Percentiles rank a stretch among this genome's conserved stretches.
Evolutionary conservation across 2,329 filamentous ascomycete genomes (phyloP).

Genomic region (Fusarium citri): DNA sequence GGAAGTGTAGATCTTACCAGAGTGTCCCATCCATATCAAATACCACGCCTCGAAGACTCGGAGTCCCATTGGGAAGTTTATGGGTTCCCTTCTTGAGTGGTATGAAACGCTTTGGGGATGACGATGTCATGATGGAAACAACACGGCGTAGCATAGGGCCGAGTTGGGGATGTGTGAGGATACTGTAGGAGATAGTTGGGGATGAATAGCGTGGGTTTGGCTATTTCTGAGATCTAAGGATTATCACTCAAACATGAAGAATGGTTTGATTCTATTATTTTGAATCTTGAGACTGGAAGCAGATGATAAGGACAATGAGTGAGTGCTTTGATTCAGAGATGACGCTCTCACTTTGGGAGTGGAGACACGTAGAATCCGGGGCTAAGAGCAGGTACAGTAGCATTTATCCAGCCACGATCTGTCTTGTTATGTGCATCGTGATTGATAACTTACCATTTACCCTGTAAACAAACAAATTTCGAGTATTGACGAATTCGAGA

Average conservation of each 20-base stretch:
- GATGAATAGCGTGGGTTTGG: background rate
- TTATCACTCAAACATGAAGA: background rate
- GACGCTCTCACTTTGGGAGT: conserved; percentile 30
- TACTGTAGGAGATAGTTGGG: background rate
- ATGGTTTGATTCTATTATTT: background rate
- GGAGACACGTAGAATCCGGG: conserved; percentile 27
- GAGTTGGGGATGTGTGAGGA: background rate
- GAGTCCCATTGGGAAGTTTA: conserved; percentile 50
- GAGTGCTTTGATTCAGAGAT: conserved; percentile 36
- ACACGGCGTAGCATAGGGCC: conserved; percentile 46
- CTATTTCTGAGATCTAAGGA: background rate
- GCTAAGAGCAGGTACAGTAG: conserved; percentile 13
- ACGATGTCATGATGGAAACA: conserved; percentile 57
- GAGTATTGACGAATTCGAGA: background rate
- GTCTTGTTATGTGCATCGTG: background rate
- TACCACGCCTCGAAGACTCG: conserved; percentile 70
- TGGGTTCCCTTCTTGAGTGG: conserved; percentile 59
- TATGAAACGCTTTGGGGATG: conserved; percentile 63
- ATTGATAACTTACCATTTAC: background rate
- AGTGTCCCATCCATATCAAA: conserved; percentile 97
- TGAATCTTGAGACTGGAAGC: background rate
- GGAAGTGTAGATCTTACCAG: conserved; percentile 69
- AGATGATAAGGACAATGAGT: conserved; percentile 21
- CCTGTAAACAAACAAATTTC: background rate
- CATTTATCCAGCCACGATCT: conserved; percentile 10